Base-by-base conservation (phyloP, 257 asterid genomes). In the Fraxinus cuspidata region DNA sequence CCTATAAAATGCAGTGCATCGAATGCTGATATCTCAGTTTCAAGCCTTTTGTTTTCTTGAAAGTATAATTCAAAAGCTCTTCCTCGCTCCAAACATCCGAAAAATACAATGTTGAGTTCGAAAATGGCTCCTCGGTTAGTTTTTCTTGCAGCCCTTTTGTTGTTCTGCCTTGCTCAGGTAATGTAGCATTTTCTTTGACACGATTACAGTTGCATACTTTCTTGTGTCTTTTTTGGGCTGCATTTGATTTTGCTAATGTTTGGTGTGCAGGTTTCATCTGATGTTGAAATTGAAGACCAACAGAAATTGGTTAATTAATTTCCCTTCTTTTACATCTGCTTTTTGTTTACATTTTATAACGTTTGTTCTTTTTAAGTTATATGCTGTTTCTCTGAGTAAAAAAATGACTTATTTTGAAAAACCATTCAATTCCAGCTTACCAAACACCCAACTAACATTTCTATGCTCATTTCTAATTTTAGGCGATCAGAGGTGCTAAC, bases 401-500 rank as follows among this genome's bases (percentile, higher is more conserved):
- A 58, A 21, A 58, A 2, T 6, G 13, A 58, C 66, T 18, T 15
- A n/a, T 70, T 4, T 31, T 1, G 1, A 44, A 0, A 40, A 47
- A 11, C 49, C 49, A 11, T 42, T 42, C 49, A 10, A 42, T 15
- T 15, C 6, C n/a, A 15, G 4, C 6, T 12, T 12, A 13, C 7
- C n/a, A 44, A 44, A 0, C 5, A 15, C 19, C 7, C 19, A 32
- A 63, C 64, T 28, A 40, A 69, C 47, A 27, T 42, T n/a, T 19
- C 23, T 25, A 3, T 51, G 65, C 25, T 7, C 28, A 8, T 0
- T 27, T 28, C 7, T 10, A 25, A 38, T 16, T 56, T 67, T 42
- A 91, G 97, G 91, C 87, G 85, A 90, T 86, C 78, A 89, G 51
- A 87, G 92, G 92, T 32, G 77, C 65, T 47, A 87, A 87, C 74